Percentiles rank a stretch among this genome's conserved stretches.
These are phyloP conservation scores for Xanthoparmelia taractica DNA, from an alignment of 495 filamentous ascomycete species.

Conservation along the genomic window DNA sequence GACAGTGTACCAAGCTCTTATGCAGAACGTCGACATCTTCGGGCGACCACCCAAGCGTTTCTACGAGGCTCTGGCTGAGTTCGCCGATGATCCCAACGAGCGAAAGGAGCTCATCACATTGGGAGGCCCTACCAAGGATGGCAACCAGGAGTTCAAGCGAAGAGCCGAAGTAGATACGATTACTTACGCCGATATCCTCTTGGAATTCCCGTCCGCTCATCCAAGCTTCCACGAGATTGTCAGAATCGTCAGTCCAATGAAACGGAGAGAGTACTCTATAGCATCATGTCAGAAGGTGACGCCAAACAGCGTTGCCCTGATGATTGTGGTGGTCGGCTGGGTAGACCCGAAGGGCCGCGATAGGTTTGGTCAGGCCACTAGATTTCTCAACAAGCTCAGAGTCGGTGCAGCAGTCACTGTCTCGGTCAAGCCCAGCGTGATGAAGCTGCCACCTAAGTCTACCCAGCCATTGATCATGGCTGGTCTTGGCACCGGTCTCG, in stretches of 20 bases:
- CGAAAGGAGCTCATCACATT: conserved; percentile 70
- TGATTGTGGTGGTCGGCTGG: conserved; percentile 98
- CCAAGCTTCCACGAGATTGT: conserved; percentile 86
- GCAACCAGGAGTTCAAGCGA: conserved; percentile 88
- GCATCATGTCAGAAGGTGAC: conserved; percentile 91
- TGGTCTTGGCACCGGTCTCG: conserved; percentile 94
- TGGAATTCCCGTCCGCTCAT: conserved; percentile 81
- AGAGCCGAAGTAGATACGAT: conserved; percentile 87
- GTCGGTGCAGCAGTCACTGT: conserved; percentile 74
- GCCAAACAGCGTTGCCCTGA: conserved; percentile 76
- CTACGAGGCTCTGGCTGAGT: conserved; percentile 86
- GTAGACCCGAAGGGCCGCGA: conserved; percentile 79
- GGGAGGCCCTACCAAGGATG: conserved; percentile 59
- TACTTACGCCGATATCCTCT: conserved; percentile 85
- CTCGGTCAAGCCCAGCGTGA: conserved; percentile 92
- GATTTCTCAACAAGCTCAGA: conserved; percentile 68
- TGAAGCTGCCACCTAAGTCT: conserved; percentile 84
- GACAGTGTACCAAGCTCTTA: conserved; percentile 84
- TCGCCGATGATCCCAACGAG: conserved; percentile 73
- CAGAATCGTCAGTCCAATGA: conserved; percentile 81
- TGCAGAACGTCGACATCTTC: conserved; percentile 95
- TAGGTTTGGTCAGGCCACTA: conserved; percentile 86
- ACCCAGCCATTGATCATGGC: conserved; percentile 97
- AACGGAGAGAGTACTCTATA: conserved; percentile 96
- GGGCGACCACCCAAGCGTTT: conserved; percentile 94